These are phyloP conservation scores for Perilla frutescens DNA, from an alignment of 257 asterid genomes.

Conservation along the genomic window DNA sequence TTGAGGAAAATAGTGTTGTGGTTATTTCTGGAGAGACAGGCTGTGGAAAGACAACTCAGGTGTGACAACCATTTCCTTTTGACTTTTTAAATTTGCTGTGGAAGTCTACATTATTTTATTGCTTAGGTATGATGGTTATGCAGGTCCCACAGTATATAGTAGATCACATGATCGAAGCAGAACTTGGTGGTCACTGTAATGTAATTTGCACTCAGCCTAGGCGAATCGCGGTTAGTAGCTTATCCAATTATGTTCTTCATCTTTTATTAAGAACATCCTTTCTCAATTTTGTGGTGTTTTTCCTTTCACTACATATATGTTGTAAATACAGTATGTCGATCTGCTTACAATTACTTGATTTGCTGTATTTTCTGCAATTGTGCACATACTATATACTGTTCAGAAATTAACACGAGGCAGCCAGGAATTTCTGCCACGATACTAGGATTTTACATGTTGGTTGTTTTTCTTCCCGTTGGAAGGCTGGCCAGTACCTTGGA, in stretches of 20 bases:
- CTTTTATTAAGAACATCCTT: not conserved
- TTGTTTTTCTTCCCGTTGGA: not conserved
- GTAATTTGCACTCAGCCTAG: constrained; percentile 98
- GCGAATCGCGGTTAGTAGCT: constrained; percentile 89
- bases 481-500: not conserved
- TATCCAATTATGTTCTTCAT: constrained; percentile 25
- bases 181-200: constrained; percentile 81
- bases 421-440: not conserved
- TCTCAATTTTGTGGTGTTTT: constrained; percentile 16
- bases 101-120: constrained; percentile 20
- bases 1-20: constrained; percentile 75
- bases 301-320: constrained; percentile 14
- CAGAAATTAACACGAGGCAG: constrained; percentile 13
- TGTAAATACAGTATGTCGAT: not conserved
- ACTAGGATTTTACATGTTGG: not conserved
- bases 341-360: constrained; percentile 12
- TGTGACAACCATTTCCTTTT: constrained; percentile 38
- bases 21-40: constrained; percentile 99
- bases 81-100: constrained; percentile 28
- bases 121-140: constrained; percentile 36
- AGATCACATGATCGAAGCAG: constrained; percentile 95
- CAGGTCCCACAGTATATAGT: constrained; percentile 97
- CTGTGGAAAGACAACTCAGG: constrained; percentile 99
- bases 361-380: constrained; percentile 9
- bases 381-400: constrained; percentile 4